phyloP scores from a whole-genome alignment of 495 filamentous ascomycete species.

The Parachaetomium inaequale region DNA sequence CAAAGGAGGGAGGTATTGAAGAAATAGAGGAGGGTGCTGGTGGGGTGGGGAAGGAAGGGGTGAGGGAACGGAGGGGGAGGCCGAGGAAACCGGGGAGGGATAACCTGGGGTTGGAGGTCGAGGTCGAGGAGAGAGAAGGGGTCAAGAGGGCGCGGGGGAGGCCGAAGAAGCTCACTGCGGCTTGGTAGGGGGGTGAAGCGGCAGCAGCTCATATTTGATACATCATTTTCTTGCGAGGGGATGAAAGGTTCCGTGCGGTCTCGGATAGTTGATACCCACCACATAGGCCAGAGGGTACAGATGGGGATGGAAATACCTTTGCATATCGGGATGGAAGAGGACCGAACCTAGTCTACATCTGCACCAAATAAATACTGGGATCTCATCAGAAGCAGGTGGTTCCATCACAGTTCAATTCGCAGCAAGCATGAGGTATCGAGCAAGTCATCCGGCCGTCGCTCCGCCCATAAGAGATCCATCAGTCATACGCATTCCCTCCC shows the following conservation, averaged over 20 bases:
- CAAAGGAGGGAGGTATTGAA: neutral
- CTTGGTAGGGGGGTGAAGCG: neutral
- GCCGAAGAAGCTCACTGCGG: neutral
- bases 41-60: neutral
- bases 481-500: neutral
- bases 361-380: no score
- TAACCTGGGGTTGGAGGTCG: neutral
- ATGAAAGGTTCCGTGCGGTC: neutral
- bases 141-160: constrained; percentile 1
- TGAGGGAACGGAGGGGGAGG: neutral
- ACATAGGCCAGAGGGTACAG: neutral
- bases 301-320: no score
- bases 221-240: neutral
- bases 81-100: neutral
- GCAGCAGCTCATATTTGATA: neutral
- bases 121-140: neutral
- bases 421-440: constrained; percentile 12
- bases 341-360: no score
- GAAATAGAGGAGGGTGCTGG: neutral
- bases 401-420: neutral
- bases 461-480: neutral
- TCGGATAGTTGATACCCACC: neutral
- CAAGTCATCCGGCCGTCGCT: constrained; percentile 6
- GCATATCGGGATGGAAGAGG: no score
- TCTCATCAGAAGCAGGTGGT: neutral